phyloP scores from a whole-genome alignment of 192 early-diverging fungal genomes.

The Allomyces javanicus region DNA sequence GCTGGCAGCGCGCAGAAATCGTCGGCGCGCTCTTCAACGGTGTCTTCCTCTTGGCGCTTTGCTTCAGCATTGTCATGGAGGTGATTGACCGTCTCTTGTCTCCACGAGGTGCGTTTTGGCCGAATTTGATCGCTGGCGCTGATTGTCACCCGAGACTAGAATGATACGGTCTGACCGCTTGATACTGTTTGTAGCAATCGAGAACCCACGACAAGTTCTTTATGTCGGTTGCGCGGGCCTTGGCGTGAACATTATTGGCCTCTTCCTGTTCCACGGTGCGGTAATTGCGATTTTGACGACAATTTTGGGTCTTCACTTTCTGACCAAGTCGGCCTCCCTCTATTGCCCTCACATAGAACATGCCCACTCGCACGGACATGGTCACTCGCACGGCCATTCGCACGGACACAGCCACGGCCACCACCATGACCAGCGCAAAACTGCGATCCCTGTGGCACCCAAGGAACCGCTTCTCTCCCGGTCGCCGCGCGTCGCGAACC shows the following conservation, averaged over 20 bases:
- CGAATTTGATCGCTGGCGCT: not conserved
- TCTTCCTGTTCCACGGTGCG: constrained; percentile 56
- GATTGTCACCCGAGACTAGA: not conserved
- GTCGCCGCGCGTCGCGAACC: too few species aligned
- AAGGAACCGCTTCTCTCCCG: too few species aligned
- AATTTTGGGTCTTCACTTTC: too few species aligned
- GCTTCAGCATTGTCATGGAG: constrained; percentile 72
- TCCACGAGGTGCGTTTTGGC: constrained; percentile 21
- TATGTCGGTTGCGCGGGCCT: constrained; percentile 61
- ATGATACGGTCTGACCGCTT: not conserved
- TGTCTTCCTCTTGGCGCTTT: constrained; percentile 70
- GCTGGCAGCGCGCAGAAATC: constrained; percentile 78
- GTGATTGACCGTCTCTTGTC: constrained; percentile 62
- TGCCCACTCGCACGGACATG: constrained; percentile 8
- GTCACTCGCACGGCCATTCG: constrained; percentile 4
- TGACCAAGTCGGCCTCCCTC: too few species aligned
- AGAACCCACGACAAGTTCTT: constrained; percentile 50
- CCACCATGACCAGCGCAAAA: constrained; percentile 3
- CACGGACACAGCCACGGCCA: constrained; percentile 16
- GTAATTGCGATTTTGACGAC: too few species aligned
- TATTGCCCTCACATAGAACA: constrained; percentile 4
- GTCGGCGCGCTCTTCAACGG: constrained; percentile 88
- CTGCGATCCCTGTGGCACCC: not conserved
- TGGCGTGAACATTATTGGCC: constrained; percentile 52
- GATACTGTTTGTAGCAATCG: constrained; percentile 21